Conservation (phyloP, 805 yeast species). For the Kuraishia hungarica region DNA sequence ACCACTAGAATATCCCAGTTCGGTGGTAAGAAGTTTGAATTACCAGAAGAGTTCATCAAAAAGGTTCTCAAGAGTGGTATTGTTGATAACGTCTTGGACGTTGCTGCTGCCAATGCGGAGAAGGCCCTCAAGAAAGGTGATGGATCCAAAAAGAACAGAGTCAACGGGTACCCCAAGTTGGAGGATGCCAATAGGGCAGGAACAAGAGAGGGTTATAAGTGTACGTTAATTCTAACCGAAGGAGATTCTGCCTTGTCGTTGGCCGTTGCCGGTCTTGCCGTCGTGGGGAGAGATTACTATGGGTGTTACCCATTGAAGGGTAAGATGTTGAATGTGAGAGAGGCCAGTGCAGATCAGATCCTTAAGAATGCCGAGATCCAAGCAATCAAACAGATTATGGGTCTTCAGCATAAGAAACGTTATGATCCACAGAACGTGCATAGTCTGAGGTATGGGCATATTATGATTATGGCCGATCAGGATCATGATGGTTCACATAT, state of each 20-base stretch:
- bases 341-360: slow-evolving; percentile 93
- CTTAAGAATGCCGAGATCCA: slow-evolving; percentile 90
- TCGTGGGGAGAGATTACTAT: slow-evolving; percentile 89
- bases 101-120: slow-evolving; percentile 84
- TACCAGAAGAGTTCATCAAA: slow-evolving; percentile 70
- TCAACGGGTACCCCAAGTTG: slow-evolving; percentile 81
- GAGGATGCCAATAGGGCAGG: slow-evolving; percentile 98
- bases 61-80: slow-evolving; percentile 63
- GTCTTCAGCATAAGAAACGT: slow-evolving; percentile 83
- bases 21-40: slow-evolving; percentile 71
- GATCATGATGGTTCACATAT: slow-evolving; percentile 99
- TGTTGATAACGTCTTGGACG: slow-evolving; percentile 68
- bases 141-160: slow-evolving; percentile 75
- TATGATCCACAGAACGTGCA: slow-evolving; percentile 56
- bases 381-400: slow-evolving; percentile 91
- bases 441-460: slow-evolving; percentile 85
- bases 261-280: slow-evolving; percentile 90
- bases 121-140: slow-evolving; percentile 82
- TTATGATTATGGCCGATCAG: slow-evolving; percentile 99
- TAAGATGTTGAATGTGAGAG: slow-evolving; percentile 90
- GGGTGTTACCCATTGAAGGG: slow-evolving; percentile 96
- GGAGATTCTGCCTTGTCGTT: slow-evolving; percentile 93
- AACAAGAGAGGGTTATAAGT: slow-evolving; percentile 81
- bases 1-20: slow-evolving; percentile 85
- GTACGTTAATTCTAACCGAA: slow-evolving; percentile 90